Evolutionary conservation across 2,329 filamentous ascomycete species (phyloP).

Genomic region (Paramyrothecium roridum): DNA sequence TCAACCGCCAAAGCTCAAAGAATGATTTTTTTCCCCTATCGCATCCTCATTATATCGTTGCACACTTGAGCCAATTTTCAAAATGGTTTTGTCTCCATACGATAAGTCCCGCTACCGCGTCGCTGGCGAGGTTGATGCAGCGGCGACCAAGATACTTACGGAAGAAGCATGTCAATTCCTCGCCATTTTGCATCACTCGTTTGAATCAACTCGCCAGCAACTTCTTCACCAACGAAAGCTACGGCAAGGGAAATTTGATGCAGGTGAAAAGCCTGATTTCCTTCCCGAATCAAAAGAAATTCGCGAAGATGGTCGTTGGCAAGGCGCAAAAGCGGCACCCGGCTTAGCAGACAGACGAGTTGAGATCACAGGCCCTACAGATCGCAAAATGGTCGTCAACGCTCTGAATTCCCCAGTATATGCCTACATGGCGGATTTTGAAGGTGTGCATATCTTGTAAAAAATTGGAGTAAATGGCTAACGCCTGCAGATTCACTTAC

Average conservation of each 20-base stretch:
- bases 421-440: conserved; percentile 99
- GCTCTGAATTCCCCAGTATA: conserved; percentile 93
- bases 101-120: conserved; percentile 34
- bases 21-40: no score
- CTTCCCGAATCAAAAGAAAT: conserved; percentile 94
- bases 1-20: no score
- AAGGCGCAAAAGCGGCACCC: conserved; percentile 84
- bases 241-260: conserved; percentile 91
- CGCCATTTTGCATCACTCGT: conserved; percentile 89
- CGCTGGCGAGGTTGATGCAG: conserved; percentile 72
- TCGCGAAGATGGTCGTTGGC: conserved; percentile 92
- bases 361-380: conserved; percentile 95
- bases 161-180: conserved; percentile 90
- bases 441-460: conserved; percentile 58
- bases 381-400: conserved; percentile 99
- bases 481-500: conserved; percentile 78
- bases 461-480: neutral
- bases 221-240: conserved; percentile 82
- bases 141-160: conserved; percentile 86
- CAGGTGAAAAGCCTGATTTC: conserved; percentile 86
- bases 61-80: no score
- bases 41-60: no score
- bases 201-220: conserved; percentile 83
- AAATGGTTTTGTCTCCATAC: no score
- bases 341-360: conserved; percentile 90